Base-by-base conservation (phyloP, 495 filamentous ascomycete genomes). In the Hypoxylon fragiforme region DNA sequence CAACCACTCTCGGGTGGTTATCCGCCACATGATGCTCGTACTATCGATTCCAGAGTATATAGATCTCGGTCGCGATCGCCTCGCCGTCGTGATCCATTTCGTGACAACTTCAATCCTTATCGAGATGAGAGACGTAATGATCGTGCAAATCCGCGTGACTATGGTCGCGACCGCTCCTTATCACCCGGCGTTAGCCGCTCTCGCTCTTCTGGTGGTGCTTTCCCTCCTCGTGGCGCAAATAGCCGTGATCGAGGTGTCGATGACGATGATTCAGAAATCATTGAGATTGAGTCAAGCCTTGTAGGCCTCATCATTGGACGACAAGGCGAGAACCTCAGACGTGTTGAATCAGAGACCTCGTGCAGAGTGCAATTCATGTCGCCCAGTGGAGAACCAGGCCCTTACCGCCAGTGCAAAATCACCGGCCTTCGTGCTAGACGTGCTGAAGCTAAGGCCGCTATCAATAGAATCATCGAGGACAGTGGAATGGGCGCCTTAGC, bases 251-350 rank as follows among this genome's bases (percentile, higher is more conserved):
- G 85, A 35, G 82, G 81, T 6, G 73, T 74, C 37, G 77, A 74
- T 52, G 74, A 78, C 28, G 86, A 87, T 40, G 83, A 86, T 50
- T 75, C 77, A 7, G 89, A 94, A 63, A 82, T 82, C 2, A 86
- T 94, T 41, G 74, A 81, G 44, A 88, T 94, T 50, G 89, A 94
- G 57, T 85, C 85, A 3, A 82, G 79, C 44, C 74, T 91, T 31
- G 89, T 94, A 26, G 89, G 89, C 19, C 73, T 94, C 7, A 91
- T 94, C 64, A 94, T 94, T 60, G 89, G 89, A 11, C 80, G 89
- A 28, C 84, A 89, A 56, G 89, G 89, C 40, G 89, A 94, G 67
- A 94, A 90, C 47, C 73, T 94, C 20, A 77, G 88, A 51, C 84
- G 86, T 28, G 85, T 94, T 48, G 89, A 94, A 65, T 66, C 79